Evolutionary conservation across 495 filamentous ascomycete species (phyloP), one percentile per base, ranked within the genome.

Genomic region (Xanthoparmelia taractica): DNA sequence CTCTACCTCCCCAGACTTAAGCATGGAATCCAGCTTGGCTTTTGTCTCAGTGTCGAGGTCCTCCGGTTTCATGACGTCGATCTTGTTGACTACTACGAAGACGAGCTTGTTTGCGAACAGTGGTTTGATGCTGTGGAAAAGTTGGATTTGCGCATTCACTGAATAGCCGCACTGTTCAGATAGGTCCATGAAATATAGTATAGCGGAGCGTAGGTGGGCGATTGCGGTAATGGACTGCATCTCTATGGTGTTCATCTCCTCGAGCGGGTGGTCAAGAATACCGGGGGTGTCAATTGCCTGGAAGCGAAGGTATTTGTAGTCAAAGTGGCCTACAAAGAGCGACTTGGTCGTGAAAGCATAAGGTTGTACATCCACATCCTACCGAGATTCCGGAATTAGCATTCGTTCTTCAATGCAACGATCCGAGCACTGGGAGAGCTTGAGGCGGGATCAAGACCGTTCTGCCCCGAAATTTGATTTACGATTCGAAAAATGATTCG

Each of bases 231-330:
- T 97, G 20, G 87, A 92, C 74, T 91, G 94, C 92, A 97, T 97
- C 75, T 98, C 95, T 73, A 98, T 98, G 13, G 94, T 97, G 77
- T 97, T 98, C 94, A 98, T 98, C 78, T 98, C 94, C 76, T 97
- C 95, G 13, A 98, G 82, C 18, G 94, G 95, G 73, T 98, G 95
- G 71, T 98, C 94, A 62, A 97, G 80, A 72, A 98, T 96, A 75
- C 94, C 94, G 17, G 93, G 93, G 67, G 82, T 96, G 83, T 83
- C 90, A 74, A 90, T 94, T 68, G 85, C 88, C 74, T 94, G 90
- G 79, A 96, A 96, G 56, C 92, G 87, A 55, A 96, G 82, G 77
- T 96, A 97, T 74, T 96, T 96, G 81, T 97, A 98, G 79, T 98
- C 94, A 70, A 97, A 96, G 73, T 98, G 94, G 52, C 94, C 94